Evolutionary conservation across 2,329 filamentous ascomycete species (phyloP).

Genomic region (Lasiodiplodia hormozganensis): DNA sequence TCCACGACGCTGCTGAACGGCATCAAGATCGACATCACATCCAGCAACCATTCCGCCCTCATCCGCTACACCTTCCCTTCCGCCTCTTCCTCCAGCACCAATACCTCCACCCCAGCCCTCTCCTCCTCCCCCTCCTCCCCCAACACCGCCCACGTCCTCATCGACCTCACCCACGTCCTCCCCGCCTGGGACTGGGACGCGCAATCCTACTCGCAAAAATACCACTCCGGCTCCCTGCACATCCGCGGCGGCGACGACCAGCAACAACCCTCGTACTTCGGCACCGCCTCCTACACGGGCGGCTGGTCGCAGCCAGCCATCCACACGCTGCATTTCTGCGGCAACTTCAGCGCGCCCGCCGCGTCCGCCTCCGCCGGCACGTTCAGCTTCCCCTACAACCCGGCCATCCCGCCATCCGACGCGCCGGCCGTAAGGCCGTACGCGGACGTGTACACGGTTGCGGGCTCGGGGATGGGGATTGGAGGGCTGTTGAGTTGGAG

Average conservation of each 20-base stretch:
- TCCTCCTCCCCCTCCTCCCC: not conserved
- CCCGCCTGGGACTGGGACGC: conserved; percentile 42
- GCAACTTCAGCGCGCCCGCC: conserved; percentile 40
- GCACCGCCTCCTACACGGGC: conserved; percentile 56
- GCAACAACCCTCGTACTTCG: conserved; percentile 45
- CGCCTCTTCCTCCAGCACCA: conserved; percentile 34
- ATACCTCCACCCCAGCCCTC: conserved; percentile 30
- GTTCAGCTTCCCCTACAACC: conserved; percentile 33
- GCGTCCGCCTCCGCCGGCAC: conserved; percentile 37
- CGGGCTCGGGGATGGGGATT: conserved; percentile 36
- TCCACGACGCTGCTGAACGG: conserved; percentile 45
- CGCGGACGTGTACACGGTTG: conserved; percentile 31
- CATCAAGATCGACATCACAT: conserved; percentile 44
- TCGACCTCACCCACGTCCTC: conserved; percentile 59
- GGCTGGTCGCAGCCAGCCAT: conserved; percentile 47
- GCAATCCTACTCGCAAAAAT: conserved; percentile 35
- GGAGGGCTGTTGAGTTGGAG: conserved; percentile 60
- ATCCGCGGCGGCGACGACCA: conserved; percentile 28
- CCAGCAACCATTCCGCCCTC: conserved; percentile 46
- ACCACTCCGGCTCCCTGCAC: conserved; percentile 32
- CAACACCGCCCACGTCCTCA: conserved; percentile 51
- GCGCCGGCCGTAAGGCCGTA: conserved; percentile 31
- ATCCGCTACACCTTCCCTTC: conserved; percentile 48
- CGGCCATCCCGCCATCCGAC: conserved; percentile 29
- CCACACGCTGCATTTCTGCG: conserved; percentile 46